These are phyloP conservation scores for Alternaria sp. DNA, from an alignment of 2,329 filamentous ascomycete species.

Conservation along the genomic window DNA sequence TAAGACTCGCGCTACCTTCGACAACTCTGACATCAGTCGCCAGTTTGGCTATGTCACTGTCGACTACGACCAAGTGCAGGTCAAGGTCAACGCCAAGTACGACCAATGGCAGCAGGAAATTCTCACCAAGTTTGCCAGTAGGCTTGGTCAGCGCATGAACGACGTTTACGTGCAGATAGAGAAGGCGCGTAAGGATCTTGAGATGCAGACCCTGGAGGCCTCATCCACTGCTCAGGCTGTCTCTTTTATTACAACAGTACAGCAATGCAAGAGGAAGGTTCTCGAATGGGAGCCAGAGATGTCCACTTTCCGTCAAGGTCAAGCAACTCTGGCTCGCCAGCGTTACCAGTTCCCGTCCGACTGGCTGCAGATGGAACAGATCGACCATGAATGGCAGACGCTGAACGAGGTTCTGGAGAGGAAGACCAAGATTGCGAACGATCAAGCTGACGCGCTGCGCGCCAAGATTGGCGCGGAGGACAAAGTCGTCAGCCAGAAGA, in stretches of 20 bases:
- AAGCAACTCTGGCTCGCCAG: conserved; percentile 88
- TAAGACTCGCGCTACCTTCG: conserved; percentile 93
- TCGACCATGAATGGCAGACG: conserved; percentile 94
- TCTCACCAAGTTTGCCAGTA: conserved; percentile 86
- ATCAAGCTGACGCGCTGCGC: conserved; percentile 92
- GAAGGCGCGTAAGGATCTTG: conserved; percentile 86
- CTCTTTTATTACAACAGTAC: conserved; percentile 96
- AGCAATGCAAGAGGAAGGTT: conserved; percentile 93
- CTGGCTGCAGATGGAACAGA: conserved; percentile 95
- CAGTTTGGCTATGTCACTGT: conserved; percentile 94
- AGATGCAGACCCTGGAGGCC: conserved; percentile 89
- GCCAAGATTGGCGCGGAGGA: conserved; percentile 96
- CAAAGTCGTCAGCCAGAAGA: conserved; percentile 86
- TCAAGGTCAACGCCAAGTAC: conserved; percentile 98
- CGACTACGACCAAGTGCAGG: conserved; percentile 98
- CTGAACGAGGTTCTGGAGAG: conserved; percentile 89
- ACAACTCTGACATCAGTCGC: conserved; percentile 91
- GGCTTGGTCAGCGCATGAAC: conserved; percentile 87
- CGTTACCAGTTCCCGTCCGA: conserved; percentile 92
- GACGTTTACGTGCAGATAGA: conserved; percentile 93
- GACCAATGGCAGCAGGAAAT: conserved; percentile 99
- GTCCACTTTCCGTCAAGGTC: conserved; percentile 92
- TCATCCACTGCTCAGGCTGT: conserved; percentile 97
- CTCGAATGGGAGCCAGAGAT: conserved; percentile 95
- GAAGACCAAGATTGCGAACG: conserved; percentile 93